A percentile compares a stretch with the other conserved stretches of the same genome.
Conservation (phyloP, 2,329 filamentous ascomycete species). For the Monilinia aucupariae region DNA sequence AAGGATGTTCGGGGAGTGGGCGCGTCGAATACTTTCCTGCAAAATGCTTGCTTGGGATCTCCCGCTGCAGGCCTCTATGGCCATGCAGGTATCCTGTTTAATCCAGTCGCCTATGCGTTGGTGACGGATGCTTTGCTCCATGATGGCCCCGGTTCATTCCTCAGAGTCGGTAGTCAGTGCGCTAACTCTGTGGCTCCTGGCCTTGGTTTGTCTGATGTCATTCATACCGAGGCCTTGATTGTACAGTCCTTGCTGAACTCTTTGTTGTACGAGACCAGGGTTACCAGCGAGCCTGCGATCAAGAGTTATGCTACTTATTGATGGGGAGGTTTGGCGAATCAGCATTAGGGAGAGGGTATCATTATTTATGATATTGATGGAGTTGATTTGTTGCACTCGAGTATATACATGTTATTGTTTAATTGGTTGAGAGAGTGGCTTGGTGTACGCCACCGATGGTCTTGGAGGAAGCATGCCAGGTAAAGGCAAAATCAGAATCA, state of each 20-base stretch:
- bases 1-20: constrained; percentile 29
- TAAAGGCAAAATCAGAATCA: neutral
- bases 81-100: constrained; percentile 2
- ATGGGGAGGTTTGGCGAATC: neutral
- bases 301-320: constrained; percentile 9
- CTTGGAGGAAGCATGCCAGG: neutral
- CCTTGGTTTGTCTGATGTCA: constrained; percentile 1
- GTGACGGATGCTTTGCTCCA: constrained; percentile 6
- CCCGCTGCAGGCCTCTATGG: constrained; percentile 1
- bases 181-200: constrained; percentile 1
- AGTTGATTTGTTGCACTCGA: neutral
- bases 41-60: constrained; percentile 3
- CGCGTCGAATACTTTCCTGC: constrained; percentile 3
- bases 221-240: neutral
- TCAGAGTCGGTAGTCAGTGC: constrained; percentile 1
- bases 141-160: neutral
- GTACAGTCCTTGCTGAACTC: neutral
- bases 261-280: neutral
- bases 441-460: fast-evolving
- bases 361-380: neutral
- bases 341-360: neutral
- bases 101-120: constrained; percentile 11
- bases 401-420: no score
- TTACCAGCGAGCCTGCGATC: neutral
- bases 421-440: neutral